phyloP scores from a whole-genome alignment of 306 rosid species.

The Quercus aquifolioides region DNA sequence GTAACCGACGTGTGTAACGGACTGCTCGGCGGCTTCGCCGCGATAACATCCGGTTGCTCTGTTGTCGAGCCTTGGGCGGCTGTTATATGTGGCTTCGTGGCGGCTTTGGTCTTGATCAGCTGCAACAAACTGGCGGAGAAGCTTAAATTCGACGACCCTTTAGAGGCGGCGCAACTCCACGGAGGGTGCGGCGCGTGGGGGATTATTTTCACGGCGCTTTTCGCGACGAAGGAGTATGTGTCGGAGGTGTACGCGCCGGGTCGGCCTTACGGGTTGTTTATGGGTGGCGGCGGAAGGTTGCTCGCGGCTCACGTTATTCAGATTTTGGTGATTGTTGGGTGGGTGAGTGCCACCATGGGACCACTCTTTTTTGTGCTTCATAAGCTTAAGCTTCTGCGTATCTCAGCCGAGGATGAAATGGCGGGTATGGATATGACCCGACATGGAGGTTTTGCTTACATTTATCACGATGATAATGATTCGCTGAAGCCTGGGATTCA shows the following conservation, averaged over 20 bases:
- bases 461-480: conserved; percentile 48
- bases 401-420: conserved; percentile 69
- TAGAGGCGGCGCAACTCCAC: conserved; percentile 91
- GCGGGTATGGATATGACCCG: conserved; percentile 98
- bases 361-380: conserved; percentile 58
- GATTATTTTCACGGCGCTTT: conserved; percentile 71
- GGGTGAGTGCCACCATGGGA: conserved; percentile 95
- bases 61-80: conserved; percentile 98
- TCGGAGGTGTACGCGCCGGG: conserved; percentile 49
- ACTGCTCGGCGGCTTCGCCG: conserved; percentile 83
- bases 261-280: conserved; percentile 55
- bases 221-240: conserved; percentile 69
- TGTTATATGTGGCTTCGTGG: conserved; percentile 71
- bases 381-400: conserved; percentile 62
- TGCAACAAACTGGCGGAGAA: conserved; percentile 74
- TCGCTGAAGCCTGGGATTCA: conserved; percentile 21
- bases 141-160: conserved; percentile 56
- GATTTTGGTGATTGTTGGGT: conserved; percentile 64
- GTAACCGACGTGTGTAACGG: conserved; percentile 91
- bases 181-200: conserved; percentile 99
- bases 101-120: conserved; percentile 49
- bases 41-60: conserved; percentile 78
- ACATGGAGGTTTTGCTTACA: conserved; percentile 91
- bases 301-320: conserved; percentile 73
- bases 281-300: conserved; percentile 78